phyloP scores from a whole-genome alignment of 495 filamentous ascomycete genomes.

The Peziza echinospora region DNA sequence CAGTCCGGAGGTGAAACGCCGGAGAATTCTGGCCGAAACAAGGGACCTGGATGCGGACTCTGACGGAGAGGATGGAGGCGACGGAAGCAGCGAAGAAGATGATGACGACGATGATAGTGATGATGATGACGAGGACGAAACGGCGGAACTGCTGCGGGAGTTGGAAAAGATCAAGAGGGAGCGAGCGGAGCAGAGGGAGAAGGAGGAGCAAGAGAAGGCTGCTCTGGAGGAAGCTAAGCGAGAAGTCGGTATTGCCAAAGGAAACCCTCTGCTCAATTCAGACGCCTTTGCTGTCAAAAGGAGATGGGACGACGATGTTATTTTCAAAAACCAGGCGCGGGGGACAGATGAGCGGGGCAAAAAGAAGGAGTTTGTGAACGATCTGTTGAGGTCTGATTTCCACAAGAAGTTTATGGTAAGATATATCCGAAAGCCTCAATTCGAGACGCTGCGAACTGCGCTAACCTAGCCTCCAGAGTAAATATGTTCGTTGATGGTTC shows the following conservation, averaged over 20 bases:
- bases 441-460: too few species aligned
- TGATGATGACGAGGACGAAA: slow-evolving; percentile 72
- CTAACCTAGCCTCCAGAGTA: background rate
- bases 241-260: slow-evolving; percentile 72
- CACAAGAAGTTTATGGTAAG: slow-evolving; percentile 93
- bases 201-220: slow-evolving; percentile 60
- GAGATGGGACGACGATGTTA: slow-evolving; percentile 97
- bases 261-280: slow-evolving; percentile 76
- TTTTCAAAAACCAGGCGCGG: slow-evolving; percentile 95
- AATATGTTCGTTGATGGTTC: background rate
- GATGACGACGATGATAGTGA: slow-evolving; percentile 19
- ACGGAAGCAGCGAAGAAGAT: background rate
- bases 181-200: slow-evolving; percentile 60
- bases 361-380: slow-evolving; percentile 93
- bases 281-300: slow-evolving; percentile 52
- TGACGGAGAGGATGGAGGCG: slow-evolving; percentile 47
- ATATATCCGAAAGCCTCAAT: slow-evolving; percentile 37
- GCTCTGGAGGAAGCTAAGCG: slow-evolving; percentile 59
- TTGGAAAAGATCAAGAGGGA: slow-evolving; percentile 88
- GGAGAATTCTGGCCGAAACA: slow-evolving; percentile 71
- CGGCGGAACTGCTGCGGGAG: slow-evolving; percentile 73
- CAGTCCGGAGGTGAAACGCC: slow-evolving; percentile 62
- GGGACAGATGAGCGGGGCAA: slow-evolving; percentile 80
- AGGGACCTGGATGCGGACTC: slow-evolving; percentile 82
- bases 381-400: slow-evolving; percentile 85